Base-by-base conservation (phyloP, 106 monocot genomes). In the Gastrodia elata region DNA sequence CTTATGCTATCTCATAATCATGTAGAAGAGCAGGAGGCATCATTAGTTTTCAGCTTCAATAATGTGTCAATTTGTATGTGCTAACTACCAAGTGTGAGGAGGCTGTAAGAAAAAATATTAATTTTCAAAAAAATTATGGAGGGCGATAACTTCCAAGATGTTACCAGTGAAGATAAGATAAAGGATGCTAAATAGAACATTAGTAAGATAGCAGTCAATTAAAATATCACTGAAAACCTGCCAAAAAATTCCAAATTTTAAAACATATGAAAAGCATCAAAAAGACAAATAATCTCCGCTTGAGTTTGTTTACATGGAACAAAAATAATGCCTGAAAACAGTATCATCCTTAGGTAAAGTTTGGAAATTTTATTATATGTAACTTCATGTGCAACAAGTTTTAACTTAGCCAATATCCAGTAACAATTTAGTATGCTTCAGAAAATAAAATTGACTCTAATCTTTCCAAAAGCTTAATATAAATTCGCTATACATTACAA, bases 401-500 rank as follows among this genome's bases (percentile, higher is more conserved):
- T n/a, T n/a, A n/a, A n/a, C n/a, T n/a, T 55, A 55, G 18, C 20
- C 20, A 55, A 55, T 55, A 16, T 55, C 52, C 7, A 22, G 20
- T 55, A n/a, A 55, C 43, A 43, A 43, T 22, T n/a, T n/a, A 55
- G 15, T 14, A 9, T 43, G 52, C 41, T 42, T 42, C 41, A 6
- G 41, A 22, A 55, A n/a, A 55, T 5, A 55, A 43, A 55, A 55
- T 55, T 55, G 52, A 55, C 52, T 55, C 22, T 1, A 18, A 55
- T 55, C n/a, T 55, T 55, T 55, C 6, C 52, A n/a, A 22, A 55
- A n/a, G 16, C 52, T 55, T 55, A 55, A 11, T 55, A 55, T 55
- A 55, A 16, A n/a, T 55, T 55, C 18, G 52, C 22, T 55, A 55
- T n/a, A 55, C 52, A n/a, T 55, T 55, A 55, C 52, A 55, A n/a